phyloP scores from a whole-genome alignment of 2,329 filamentous ascomycete species.

The Chrysosporium queenslandicum region DNA sequence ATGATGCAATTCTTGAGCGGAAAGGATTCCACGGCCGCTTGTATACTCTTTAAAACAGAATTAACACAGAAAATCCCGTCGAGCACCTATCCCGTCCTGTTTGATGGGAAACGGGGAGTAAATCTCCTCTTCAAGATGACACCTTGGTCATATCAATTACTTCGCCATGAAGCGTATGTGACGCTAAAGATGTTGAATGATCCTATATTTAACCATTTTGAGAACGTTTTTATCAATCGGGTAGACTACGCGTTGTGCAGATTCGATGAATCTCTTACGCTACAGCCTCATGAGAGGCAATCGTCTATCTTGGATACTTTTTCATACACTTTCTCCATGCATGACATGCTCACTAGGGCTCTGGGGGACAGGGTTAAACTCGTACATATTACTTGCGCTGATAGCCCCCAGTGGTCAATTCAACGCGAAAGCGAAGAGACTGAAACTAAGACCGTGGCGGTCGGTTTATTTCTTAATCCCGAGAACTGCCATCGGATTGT shows the following conservation, averaged over 20 bases:
- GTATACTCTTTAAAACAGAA: slow-evolving; percentile 36
- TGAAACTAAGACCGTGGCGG: slow-evolving; percentile 36
- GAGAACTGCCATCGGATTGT: slow-evolving; percentile 63
- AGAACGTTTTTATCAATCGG: slow-evolving; percentile 65
- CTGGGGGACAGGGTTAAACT: slow-evolving; percentile 64
- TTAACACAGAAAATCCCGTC: slow-evolving; percentile 25
- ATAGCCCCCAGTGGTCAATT: slow-evolving; percentile 40
- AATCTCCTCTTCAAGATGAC: slow-evolving; percentile 91
- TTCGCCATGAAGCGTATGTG: slow-evolving; percentile 63
- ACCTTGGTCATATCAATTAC: slow-evolving; percentile 63
- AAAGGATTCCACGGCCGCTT: slow-evolving; percentile 61
- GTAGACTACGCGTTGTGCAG: slow-evolving; percentile 43
- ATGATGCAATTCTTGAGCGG: slow-evolving; percentile 75
- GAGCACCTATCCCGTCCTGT: slow-evolving; percentile 57
- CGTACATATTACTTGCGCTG: slow-evolving; percentile 48
- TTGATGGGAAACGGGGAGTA: slow-evolving; percentile 61
- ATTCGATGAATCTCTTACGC: slow-evolving; percentile 45
- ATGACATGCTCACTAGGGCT: slow-evolving; percentile 57
- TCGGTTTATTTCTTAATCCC: slow-evolving; percentile 64
- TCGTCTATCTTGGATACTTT: slow-evolving; percentile 22
- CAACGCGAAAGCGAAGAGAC: slow-evolving; percentile 30
- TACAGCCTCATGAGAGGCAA: slow-evolving; percentile 26
- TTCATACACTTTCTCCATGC: slow-evolving; percentile 37
- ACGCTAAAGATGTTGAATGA: slow-evolving; percentile 69
- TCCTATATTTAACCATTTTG: slow-evolving; percentile 66